Conservation (phyloP, 176 grass and related monocot genomes). For the Oryza australiensis region DNA sequence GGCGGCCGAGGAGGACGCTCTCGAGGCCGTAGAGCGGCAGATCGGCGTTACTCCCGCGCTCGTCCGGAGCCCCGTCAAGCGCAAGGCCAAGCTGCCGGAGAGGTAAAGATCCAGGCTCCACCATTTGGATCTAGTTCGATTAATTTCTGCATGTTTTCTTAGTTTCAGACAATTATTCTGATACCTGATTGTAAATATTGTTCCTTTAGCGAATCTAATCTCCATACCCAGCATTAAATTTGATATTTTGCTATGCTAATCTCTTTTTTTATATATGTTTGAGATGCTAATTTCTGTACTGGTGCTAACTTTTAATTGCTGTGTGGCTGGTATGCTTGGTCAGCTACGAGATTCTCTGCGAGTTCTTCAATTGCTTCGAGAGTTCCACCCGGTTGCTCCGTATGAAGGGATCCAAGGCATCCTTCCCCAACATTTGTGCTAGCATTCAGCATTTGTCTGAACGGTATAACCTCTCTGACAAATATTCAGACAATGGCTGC, state of each 20-base stretch:
- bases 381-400: constrained; percentile 73
- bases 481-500: neutral
- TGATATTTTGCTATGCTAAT: neutral
- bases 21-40: constrained; percentile 47
- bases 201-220: neutral
- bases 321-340: neutral
- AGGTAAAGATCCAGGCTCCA: constrained; percentile 48
- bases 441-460: constrained; percentile 68
- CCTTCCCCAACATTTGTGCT: constrained; percentile 68
- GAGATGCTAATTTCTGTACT: neutral
- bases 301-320: neutral
- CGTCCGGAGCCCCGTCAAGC: constrained; percentile 30
- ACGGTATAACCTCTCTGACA: constrained; percentile 30
- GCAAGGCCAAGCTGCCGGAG: constrained; percentile 54
- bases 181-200: neutral
- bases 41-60: constrained; percentile 25
- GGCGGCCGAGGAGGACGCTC: constrained; percentile 33
- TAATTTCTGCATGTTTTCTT: neutral
- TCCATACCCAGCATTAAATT: neutral
- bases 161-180: neutral
- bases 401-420: constrained; percentile 61
- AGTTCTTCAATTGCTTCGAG: constrained; percentile 85
- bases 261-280: neutral
- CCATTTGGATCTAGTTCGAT: neutral
- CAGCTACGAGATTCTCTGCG: constrained; percentile 78